A percentile compares a stretch with the other conserved stretches of the same genome.
Conservation (phyloP, 2,329 filamentous ascomycete genomes). For the Albophoma yamanashiensis region DNA sequence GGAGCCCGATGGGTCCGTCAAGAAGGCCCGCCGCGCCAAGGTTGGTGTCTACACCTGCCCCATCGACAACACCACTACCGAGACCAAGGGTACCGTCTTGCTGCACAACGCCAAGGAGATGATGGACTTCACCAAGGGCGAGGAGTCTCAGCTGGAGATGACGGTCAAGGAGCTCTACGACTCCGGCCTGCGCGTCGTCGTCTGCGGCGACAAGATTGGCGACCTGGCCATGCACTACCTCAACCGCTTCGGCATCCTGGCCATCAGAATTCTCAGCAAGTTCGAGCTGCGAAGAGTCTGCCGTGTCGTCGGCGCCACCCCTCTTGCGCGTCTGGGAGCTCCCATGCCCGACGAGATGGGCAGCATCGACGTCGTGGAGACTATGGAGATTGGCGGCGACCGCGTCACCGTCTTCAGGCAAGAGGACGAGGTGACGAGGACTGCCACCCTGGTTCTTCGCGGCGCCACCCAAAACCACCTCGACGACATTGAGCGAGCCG, state of each 20-base stretch:
- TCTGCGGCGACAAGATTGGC: constrained; percentile 88
- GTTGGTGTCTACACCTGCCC: constrained; percentile 95
- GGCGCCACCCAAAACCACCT: constrained; percentile 97
- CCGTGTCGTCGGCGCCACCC: constrained; percentile 91
- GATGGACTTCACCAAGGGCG: constrained; percentile 95
- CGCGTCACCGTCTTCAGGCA: constrained; percentile 97
- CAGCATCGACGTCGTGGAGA: constrained; percentile 87
- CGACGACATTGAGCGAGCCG: constrained; percentile 91
- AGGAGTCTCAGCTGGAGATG: constrained; percentile 83
- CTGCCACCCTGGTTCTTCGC: constrained; percentile 85
- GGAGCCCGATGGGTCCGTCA: constrained; percentile 84
- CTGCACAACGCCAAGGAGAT: constrained; percentile 98
- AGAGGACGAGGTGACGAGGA: constrained; percentile 85
- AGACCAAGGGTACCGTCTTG: constrained; percentile 97
- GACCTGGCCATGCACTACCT: constrained; percentile 96
- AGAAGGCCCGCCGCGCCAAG: constrained; percentile 88
- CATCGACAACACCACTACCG: constrained; percentile 90
- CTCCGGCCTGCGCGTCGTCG: constrained; percentile 80
- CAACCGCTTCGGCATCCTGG: constrained; percentile 90
- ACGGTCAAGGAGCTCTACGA: constrained; percentile 94
- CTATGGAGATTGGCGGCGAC: constrained; percentile 93
- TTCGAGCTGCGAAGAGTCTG: constrained; percentile 93
- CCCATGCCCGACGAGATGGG: constrained; percentile 99
- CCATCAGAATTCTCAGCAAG: constrained; percentile 96
- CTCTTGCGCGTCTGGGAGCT: constrained; percentile 87